A percentile compares a stretch with the other conserved stretches of the same genome.
Evolutionary conservation across 257 asterid species (phyloP).

Genomic region (Nyctanthes arbortristis): DNA sequence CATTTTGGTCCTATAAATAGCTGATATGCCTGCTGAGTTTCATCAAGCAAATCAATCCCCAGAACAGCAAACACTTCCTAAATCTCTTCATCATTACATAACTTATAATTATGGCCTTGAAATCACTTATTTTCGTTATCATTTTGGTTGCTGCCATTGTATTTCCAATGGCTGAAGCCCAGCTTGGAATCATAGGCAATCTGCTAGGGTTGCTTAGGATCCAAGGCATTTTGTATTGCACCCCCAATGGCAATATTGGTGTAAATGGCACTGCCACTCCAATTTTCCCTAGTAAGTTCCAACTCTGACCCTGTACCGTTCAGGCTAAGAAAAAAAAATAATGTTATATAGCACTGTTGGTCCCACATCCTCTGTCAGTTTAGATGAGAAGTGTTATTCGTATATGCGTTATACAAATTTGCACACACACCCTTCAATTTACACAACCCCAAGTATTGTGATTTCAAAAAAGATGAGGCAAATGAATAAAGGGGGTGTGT

Average conservation of each 20-base stretch:
- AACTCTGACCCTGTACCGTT: too few relatives aligned
- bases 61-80: not conserved
- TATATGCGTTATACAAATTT: too few relatives aligned
- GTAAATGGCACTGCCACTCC: constrained; percentile 45
- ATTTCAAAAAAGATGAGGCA: too few relatives aligned
- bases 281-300: constrained; percentile 47
- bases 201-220: constrained; percentile 28
- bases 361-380: too few relatives aligned
- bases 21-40: not conserved
- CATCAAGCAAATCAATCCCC: not conserved
- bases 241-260: constrained; percentile 46
- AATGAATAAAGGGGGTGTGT: too few relatives aligned
- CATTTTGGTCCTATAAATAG: not conserved
- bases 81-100: not conserved
- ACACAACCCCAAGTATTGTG: too few relatives aligned
- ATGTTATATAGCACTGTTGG: too few relatives aligned
- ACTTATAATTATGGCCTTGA: constrained; percentile 38
- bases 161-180: constrained; percentile 39
- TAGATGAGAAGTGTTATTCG: too few relatives aligned
- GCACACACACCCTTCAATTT: too few relatives aligned
- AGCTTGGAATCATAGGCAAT: constrained; percentile 28
- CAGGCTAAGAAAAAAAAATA: too few relatives aligned
- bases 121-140: constrained; percentile 23
- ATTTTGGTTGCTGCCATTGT: constrained; percentile 30
- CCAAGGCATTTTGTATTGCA: constrained; percentile 41